These are phyloP conservation scores for Ceratobasidium sp. DNA, from an alignment of 1,284 basidiomycete genomes.

Conservation along the genomic window DNA sequence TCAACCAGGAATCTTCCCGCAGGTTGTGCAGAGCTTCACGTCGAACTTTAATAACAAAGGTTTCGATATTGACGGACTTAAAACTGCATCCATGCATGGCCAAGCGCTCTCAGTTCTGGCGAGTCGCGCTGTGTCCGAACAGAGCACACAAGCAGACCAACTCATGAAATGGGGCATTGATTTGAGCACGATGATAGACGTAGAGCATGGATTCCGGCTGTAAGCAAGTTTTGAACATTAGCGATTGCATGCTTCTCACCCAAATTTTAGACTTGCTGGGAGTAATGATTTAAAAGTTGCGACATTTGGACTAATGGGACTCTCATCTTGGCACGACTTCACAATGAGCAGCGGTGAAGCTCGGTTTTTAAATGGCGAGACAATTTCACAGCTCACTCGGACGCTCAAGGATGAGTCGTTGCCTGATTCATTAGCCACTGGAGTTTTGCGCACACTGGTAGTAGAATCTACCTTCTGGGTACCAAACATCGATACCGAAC, in stretches of 20 bases:
- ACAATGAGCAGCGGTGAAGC: background rate
- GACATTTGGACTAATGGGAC: background rate
- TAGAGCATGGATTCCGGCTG: background rate
- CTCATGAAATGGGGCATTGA: slow-evolving; percentile 6
- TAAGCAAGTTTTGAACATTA: background rate
- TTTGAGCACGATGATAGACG: background rate
- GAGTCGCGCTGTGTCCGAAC: too few species aligned
- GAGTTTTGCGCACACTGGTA: background rate
- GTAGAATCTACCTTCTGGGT: background rate
- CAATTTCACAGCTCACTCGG: background rate
- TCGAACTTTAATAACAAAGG: background rate
- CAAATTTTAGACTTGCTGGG: background rate
- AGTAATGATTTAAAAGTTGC: background rate
- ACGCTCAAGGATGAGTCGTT: background rate
- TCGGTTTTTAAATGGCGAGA: background rate
- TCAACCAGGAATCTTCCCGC: slow-evolving; percentile 2
- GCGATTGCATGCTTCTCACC: background rate
- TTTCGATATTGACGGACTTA: background rate
- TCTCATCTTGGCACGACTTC: slow-evolving; percentile 5
- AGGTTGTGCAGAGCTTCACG: slow-evolving; percentile 6
- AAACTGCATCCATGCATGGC: background rate
- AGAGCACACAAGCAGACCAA: background rate
- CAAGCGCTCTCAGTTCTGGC: background rate
- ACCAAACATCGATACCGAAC: background rate
- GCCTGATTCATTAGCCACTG: background rate